Conservation (phyloP, 2,329 filamentous ascomycete genomes). For the Clarireedia sp. region DNA sequence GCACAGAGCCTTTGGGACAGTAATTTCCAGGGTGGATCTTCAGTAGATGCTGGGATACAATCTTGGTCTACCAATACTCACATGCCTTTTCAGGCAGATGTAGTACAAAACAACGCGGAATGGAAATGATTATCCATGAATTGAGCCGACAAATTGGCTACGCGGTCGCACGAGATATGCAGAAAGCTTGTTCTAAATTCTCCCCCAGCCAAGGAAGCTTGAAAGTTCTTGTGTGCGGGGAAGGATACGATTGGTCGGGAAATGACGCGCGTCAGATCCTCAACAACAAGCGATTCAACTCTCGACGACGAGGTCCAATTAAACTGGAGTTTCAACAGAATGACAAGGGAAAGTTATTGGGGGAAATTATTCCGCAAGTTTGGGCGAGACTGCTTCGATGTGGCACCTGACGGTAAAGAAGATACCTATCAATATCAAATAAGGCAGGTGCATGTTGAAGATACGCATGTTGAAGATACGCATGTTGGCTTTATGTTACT, state of each 20-base stretch:
- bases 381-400: too few species aligned
- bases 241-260: neutral
- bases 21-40: neutral
- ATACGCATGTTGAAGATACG: too few species aligned
- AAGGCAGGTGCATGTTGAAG: too few species aligned
- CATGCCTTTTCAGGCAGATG: constrained; percentile 5
- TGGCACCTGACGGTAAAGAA: too few species aligned
- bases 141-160: neutral
- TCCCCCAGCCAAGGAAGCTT: constrained; percentile 4
- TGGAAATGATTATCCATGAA: neutral
- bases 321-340: neutral
- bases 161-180: neutral
- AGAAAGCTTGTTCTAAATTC: constrained; percentile 5
- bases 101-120: neutral
- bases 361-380: too few species aligned
- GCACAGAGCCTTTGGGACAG: constrained; percentile 8
- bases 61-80: neutral
- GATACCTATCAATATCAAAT: too few species aligned
- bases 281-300: neutral
- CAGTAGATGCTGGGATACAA: neutral
- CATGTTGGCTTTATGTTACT: too few species aligned
- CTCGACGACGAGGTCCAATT: neutral
- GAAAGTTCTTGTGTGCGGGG: neutral
- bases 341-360: too few species aligned
- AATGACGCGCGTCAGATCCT: neutral